Evolutionary conservation across 192 early-diverging fungal genomes (phyloP).

Genomic region (Backusella liffmaniae): DNA sequence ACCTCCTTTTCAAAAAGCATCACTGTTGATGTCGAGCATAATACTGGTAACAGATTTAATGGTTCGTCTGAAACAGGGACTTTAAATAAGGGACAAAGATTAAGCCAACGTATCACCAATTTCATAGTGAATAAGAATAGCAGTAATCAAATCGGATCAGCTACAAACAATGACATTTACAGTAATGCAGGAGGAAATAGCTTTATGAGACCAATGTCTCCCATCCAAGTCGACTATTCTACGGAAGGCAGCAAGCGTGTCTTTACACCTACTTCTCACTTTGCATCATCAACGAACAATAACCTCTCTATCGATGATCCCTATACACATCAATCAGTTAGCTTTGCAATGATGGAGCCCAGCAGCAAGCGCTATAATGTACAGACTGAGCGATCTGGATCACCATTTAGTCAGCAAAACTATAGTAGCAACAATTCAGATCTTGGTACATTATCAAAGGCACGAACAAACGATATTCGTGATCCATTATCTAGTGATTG

Average conservation of each 20-base stretch:
- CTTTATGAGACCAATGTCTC: constrained; percentile 1
- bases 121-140: constrained; percentile 1
- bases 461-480: neutral
- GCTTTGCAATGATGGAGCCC: constrained; percentile 12
- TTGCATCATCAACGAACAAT: neutral
- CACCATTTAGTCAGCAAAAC: neutral
- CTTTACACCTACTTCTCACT: constrained; percentile 1
- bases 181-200: neutral
- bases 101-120: constrained; percentile 15
- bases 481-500: constrained; percentile 4
- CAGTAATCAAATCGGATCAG: neutral
- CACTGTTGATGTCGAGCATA: neutral
- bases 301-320: constrained; percentile 9
- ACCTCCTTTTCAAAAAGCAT: neutral
- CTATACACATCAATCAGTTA: constrained; percentile 1
- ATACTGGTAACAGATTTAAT: neutral
- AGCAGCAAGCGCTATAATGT: neutral
- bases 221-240: neutral
- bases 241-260: constrained; percentile 1
- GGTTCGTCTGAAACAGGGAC: neutral
- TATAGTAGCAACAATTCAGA: neutral
- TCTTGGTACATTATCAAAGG: neutral
- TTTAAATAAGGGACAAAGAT: neutral
- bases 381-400: neutral
- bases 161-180: neutral